Evolutionary conservation across 1,284 basidiomycete genomes (phyloP), one percentile per base, ranked within the genome.

Genomic region (Cryptococcus neoformans): DNA sequence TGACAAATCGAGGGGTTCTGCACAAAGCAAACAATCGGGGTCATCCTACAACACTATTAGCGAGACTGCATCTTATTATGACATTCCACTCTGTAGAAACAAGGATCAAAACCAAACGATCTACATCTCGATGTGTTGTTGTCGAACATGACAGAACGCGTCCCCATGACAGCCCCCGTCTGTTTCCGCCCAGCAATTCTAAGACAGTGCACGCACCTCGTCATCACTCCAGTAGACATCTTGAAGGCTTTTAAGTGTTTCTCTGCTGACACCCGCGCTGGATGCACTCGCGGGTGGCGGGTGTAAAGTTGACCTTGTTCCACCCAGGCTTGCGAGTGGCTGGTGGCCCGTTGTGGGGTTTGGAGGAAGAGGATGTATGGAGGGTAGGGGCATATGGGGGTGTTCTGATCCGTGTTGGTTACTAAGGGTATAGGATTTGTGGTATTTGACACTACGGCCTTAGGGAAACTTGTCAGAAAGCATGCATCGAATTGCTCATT

Each of bases 201-300:
- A 16, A 35, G 14, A 21, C 21, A 45, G 6, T 53, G 51, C 34
- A 74, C 77, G 45, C 65, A 79, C 77, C 71, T 97, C 93, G 76
- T 97, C 93, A 77, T 97, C 92, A 75, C 90, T 93, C 93, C 93
- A 97, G 74, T 93, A 94, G 81, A 93, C 93, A 87, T 97, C 93
- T 78, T 95, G 93, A 44, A 97, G 86, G 40, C 90, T 71, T 61
- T 78, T 80, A 55, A 80, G 69, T 45, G 76, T 67, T 44, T 79
- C 77, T 53, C 73, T 67, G 55, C 67, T 73, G 47, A 76, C 75
- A n/a, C 72, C 67, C 49, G 68, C 68, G n/a, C 61, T 64, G 10
- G 65, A 51, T 36, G 69, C 61, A 46, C 58, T 57, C 35, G 69
- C 55, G 11, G 66, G 60, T 37, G 57, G 56, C 39, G 63, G 41